Conservation (phyloP, 2,329 filamentous ascomycete genomes). For the Hymenoscyphus fraxineus region DNA sequence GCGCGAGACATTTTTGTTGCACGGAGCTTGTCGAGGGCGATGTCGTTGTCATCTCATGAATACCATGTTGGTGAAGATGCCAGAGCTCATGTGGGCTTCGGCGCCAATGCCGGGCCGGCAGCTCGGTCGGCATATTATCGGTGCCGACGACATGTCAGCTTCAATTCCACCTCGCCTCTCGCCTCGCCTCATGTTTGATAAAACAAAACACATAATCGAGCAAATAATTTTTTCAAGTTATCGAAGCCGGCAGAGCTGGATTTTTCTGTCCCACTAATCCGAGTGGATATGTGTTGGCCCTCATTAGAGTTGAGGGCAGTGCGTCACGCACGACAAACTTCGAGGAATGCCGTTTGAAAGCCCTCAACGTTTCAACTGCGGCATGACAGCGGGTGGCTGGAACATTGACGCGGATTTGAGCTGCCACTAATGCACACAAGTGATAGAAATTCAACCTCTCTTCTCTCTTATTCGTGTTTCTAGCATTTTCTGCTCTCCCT, state of each 20-base stretch:
- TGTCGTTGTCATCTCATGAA: neutral
- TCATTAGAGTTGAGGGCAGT: neutral
- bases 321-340: neutral
- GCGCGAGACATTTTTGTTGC: slow-evolving; percentile 28
- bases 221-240: neutral
- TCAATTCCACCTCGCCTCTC: neutral
- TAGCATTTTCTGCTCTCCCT: neutral
- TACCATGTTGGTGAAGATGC: slow-evolving; percentile 18
- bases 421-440: neutral
- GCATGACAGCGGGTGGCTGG: slow-evolving; percentile 9
- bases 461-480: neutral
- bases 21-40: neutral
- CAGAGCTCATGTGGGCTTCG: slow-evolving; percentile 16
- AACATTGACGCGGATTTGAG: neutral
- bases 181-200: neutral
- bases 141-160: too few relatives aligned
- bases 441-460: slow-evolving; percentile 1
- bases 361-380: slow-evolving; percentile 7
- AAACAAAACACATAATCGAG: neutral
- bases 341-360: slow-evolving; percentile 13
- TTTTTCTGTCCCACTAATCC: neutral
- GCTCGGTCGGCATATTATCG: too few relatives aligned
- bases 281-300: neutral
- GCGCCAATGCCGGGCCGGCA: too few relatives aligned
- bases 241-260: neutral